Percentiles rank a stretch among this genome's conserved stretches.
phyloP scores from a whole-genome alignment of 169 alveolate species.

The Plasmodium relictum region DNA sequence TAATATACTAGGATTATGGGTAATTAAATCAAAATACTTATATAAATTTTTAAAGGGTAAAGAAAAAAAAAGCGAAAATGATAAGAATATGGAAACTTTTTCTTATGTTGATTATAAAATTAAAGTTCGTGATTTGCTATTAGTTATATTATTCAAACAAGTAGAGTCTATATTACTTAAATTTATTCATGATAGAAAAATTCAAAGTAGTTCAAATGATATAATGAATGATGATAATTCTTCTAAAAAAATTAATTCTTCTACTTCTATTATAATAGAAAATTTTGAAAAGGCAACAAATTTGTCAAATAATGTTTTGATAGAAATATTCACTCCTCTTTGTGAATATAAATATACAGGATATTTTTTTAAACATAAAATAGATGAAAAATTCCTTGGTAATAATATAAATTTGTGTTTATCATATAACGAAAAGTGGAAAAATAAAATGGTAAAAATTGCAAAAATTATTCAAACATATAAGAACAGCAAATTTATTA shows the following conservation, averaged over 20 bases:
- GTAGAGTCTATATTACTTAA: constrained; percentile 60
- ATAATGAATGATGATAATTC: constrained; percentile 3
- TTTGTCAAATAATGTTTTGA: constrained; percentile 35
- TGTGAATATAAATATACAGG: constrained; percentile 78
- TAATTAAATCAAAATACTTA: constrained; percentile 74
- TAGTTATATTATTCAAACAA: constrained; percentile 62
- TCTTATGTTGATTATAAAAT: constrained; percentile 75
- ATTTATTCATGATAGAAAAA: constrained; percentile 21
- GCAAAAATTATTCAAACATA: constrained; percentile 72
- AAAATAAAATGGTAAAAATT: constrained; percentile 70
- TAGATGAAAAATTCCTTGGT: constrained; percentile 58
- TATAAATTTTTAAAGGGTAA: constrained; percentile 75
- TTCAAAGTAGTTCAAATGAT: neutral
- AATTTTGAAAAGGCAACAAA: constrained; percentile 78
- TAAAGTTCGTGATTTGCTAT: constrained; percentile 56
- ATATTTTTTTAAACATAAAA: constrained; percentile 68
- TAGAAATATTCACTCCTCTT: constrained; percentile 59
- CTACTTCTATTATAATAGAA: constrained; percentile 67
- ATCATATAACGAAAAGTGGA: constrained; percentile 65
- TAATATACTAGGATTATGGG: constrained; percentile 66
- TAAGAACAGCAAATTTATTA: constrained; percentile 67
- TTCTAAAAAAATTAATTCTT: constrained; percentile 52
- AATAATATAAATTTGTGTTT: constrained; percentile 43
- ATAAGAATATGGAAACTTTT: constrained; percentile 23
- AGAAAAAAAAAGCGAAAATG: constrained; percentile 31